Evolutionary conservation across 345 rosid genomes (phyloP).

Genomic region (Euphorbia lathyris): DNA sequence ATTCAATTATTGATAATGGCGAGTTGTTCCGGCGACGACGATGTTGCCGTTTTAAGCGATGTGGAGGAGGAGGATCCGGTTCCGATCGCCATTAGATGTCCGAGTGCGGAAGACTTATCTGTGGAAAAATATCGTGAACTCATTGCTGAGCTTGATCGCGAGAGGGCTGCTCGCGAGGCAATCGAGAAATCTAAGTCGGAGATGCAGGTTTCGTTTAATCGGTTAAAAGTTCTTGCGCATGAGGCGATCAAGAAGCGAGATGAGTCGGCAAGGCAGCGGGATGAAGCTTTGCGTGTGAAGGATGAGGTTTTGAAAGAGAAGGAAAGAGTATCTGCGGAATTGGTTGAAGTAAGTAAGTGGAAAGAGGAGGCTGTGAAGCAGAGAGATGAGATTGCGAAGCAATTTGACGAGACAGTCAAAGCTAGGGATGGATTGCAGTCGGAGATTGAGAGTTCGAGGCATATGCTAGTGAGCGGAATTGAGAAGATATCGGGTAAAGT

Average conservation of each 20-base stretch:
- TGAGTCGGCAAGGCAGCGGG: constrained; percentile 64
- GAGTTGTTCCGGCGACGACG: constrained; percentile 52
- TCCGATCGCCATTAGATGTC: constrained; percentile 37
- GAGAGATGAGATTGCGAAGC: constrained; percentile 52
- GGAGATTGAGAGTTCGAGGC: constrained; percentile 80
- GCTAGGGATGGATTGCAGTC: constrained; percentile 58
- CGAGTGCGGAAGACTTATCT: constrained; percentile 42
- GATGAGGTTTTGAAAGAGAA: constrained; percentile 45
- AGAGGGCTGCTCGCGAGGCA: constrained; percentile 74
- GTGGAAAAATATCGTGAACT: constrained; percentile 59
- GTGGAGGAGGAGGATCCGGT: constrained; percentile 74
- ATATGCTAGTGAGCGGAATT: constrained; percentile 87
- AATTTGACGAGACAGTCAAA: constrained; percentile 55
- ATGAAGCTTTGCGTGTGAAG: constrained; percentile 73
- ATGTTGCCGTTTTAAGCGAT: constrained; percentile 83
- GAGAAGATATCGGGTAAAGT: constrained; percentile 93
- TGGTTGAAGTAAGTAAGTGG: constrained; percentile 41
- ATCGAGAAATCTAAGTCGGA: constrained; percentile 77
- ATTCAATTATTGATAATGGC: constrained; percentile 36
- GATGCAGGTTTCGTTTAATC: constrained; percentile 51
- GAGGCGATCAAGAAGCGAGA: constrained; percentile 89
- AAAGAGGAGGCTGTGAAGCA: constrained; percentile 53
- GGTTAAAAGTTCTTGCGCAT: constrained; percentile 70
- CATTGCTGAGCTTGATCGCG: constrained; percentile 80
- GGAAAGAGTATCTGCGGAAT: constrained; percentile 45